Percentiles rank a stretch among this genome's conserved stretches.
Conservation (phyloP, 805 yeast genomes). For the Nakazawaea anatomiae region DNA sequence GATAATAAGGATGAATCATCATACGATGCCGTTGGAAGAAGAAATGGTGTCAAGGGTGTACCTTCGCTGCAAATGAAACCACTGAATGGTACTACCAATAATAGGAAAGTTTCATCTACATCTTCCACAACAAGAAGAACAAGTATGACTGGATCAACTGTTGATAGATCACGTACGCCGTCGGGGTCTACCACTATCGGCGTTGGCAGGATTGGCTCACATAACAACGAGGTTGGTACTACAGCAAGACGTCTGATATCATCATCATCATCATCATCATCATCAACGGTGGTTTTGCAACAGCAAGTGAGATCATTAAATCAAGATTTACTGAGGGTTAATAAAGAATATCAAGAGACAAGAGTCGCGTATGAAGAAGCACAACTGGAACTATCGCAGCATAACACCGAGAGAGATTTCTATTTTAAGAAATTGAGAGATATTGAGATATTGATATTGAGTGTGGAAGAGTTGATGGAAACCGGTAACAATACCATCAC, state of each 20-base stretch:
- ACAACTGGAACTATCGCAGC: slow-evolving; percentile 34
- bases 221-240: slow-evolving; percentile 6
- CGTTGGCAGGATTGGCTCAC: slow-evolving; percentile 14
- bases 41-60: slow-evolving; percentile 27
- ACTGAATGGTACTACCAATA: background rate
- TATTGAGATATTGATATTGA: slow-evolving; percentile 75
- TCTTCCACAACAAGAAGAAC: background rate
- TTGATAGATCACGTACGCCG: slow-evolving; percentile 1
- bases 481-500: slow-evolving; percentile 29
- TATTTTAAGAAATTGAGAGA: slow-evolving; percentile 87
- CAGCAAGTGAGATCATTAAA: slow-evolving; percentile 11
- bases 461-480: slow-evolving; percentile 41
- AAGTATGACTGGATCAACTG: background rate
- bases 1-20: slow-evolving; percentile 62
- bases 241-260: slow-evolving; percentile 19
- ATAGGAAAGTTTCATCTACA: background rate
- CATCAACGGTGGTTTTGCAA: slow-evolving; percentile 4
- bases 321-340: slow-evolving; percentile 14
- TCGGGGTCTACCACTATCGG: slow-evolving; percentile 11
- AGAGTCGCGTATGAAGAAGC: slow-evolving; percentile 30
- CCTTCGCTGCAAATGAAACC: background rate
- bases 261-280: slow-evolving; percentile 9
- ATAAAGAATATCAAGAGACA: background rate
- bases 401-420: slow-evolving; percentile 74
- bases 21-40: slow-evolving; percentile 65